These are phyloP conservation scores for Fusarium drepaniforme DNA, from an alignment of 2,329 filamentous ascomycete species.

Conservation along the genomic window DNA sequence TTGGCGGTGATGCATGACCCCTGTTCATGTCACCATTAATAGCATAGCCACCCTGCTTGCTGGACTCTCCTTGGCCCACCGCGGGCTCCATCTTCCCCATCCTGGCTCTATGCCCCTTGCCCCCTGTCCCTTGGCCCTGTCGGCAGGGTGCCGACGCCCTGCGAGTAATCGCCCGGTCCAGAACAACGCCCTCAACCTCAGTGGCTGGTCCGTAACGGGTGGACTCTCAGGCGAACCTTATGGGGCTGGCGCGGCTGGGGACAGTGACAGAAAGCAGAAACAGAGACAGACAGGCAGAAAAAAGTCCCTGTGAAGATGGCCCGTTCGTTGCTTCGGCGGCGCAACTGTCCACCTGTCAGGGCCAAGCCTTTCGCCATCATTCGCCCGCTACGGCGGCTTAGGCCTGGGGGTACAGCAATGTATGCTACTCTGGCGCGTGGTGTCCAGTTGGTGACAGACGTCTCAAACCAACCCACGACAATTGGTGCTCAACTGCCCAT, in stretches of 20 bases:
- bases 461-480: constrained; percentile 8
- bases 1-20: constrained; percentile 10
- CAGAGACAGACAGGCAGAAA: not conserved
- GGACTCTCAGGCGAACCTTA: constrained; percentile 1
- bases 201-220: constrained; percentile 7
- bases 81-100: constrained; percentile 21
- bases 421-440: not conserved
- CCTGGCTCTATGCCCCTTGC: constrained; percentile 9
- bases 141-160: constrained; percentile 26
- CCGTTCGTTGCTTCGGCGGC: not conserved
- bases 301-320: constrained; percentile 3
- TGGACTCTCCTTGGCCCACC: constrained; percentile 20
- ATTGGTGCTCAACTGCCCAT: constrained; percentile 3
- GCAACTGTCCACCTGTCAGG: not conserved
- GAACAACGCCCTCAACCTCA: constrained; percentile 24
- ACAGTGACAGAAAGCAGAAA: not conserved
- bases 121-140: constrained; percentile 19
- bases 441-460: not conserved
- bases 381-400: constrained; percentile 2
- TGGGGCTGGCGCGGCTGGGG: constrained; percentile 1
- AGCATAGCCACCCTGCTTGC: constrained; percentile 26
- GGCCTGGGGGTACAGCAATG: not conserved
- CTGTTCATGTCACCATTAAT: constrained; percentile 36
- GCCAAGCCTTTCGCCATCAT: not conserved
- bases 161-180: constrained; percentile 37